Evolutionary conservation across 108 stramenopile genomes (phyloP).

Genomic region (Cylindrotheca fusiformis): DNA sequence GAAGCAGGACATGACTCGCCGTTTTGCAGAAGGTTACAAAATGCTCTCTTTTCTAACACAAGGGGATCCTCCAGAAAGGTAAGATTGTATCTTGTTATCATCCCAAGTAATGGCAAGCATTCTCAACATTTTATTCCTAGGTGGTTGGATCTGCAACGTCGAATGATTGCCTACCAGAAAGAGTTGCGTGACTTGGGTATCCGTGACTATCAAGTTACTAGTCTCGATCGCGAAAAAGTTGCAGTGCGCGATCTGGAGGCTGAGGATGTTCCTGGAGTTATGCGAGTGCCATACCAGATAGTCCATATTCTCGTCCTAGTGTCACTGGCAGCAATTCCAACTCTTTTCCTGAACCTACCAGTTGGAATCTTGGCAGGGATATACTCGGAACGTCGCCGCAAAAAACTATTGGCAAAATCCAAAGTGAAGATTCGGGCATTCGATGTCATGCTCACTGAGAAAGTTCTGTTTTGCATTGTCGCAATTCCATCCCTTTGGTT

Average conservation of each 20-base stretch:
- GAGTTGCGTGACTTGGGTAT: slow-evolving; percentile 86
- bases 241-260: slow-evolving; percentile 37
- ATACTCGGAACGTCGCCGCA: slow-evolving; percentile 78
- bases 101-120: background rate
- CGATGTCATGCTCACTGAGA: slow-evolving; percentile 95
- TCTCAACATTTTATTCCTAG: background rate
- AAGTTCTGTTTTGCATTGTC: slow-evolving; percentile 94
- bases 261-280: slow-evolving; percentile 65
- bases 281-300: slow-evolving; percentile 80
- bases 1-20: slow-evolving; percentile 91
- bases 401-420: slow-evolving; percentile 87
- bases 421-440: slow-evolving; percentile 93
- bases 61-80: slow-evolving; percentile 77
- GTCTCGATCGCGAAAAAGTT: slow-evolving; percentile 44
- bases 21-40: slow-evolving; percentile 95
- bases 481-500: slow-evolving; percentile 93
- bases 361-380: slow-evolving; percentile 88
- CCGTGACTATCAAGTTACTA: slow-evolving; percentile 87
- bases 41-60: slow-evolving; percentile 56
- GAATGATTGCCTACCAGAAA: slow-evolving; percentile 79
- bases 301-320: slow-evolving; percentile 80
- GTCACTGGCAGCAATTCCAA: slow-evolving; percentile 81
- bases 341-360: slow-evolving; percentile 88
- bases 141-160: slow-evolving; percentile 73
- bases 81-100: slow-evolving; percentile 5